A percentile compares a stretch with the other conserved stretches of the same genome.
Conservation (phyloP, 345 rosid genomes). For the Excoecaria cochinchinensis region DNA sequence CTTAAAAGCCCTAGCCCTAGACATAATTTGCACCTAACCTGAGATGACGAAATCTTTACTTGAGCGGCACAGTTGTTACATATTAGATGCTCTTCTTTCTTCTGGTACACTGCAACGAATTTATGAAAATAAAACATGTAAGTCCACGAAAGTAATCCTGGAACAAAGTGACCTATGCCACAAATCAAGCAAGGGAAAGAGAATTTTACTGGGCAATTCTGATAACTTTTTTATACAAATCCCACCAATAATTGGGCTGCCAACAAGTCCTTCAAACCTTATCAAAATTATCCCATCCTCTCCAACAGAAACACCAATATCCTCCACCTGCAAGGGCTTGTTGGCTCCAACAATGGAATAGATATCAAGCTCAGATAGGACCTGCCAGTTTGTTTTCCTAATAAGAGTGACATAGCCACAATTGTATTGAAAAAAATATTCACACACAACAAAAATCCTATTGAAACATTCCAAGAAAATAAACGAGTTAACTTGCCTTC, state of each 20-base stretch:
- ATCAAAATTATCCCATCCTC: slow-evolving; percentile 13
- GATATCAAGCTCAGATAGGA: slow-evolving; percentile 23
- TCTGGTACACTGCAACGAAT: slow-evolving; percentile 15
- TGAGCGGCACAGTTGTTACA: slow-evolving; percentile 17
- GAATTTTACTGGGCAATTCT: not conserved
- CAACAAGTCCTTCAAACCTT: slow-evolving; percentile 25
- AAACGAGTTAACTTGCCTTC: slow-evolving; percentile 14
- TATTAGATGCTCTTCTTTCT: slow-evolving; percentile 1
- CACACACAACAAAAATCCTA: not conserved
- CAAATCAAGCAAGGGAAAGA: slow-evolving; percentile 3
- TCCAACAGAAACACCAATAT: slow-evolving; percentile 12
- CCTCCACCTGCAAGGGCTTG: slow-evolving; percentile 17
- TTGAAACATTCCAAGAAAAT: not conserved
- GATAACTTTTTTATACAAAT: slow-evolving; percentile 20
- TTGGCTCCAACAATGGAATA: slow-evolving; percentile 23
- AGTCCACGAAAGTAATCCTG: not conserved
- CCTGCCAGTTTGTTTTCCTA: slow-evolving; percentile 13
- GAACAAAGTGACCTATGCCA: not conserved
- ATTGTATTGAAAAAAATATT: not conserved
- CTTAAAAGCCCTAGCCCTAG: not conserved
- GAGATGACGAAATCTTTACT: not conserved
- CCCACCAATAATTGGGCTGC: slow-evolving; percentile 23
- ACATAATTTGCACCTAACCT: slow-evolving; percentile 13
- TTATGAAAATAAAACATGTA: slow-evolving; percentile 3
- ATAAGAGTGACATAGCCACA: not conserved